Evolutionary conservation across 768 basidiomycete species (phyloP).

Genomic region (Kwoniella sp.): DNA sequence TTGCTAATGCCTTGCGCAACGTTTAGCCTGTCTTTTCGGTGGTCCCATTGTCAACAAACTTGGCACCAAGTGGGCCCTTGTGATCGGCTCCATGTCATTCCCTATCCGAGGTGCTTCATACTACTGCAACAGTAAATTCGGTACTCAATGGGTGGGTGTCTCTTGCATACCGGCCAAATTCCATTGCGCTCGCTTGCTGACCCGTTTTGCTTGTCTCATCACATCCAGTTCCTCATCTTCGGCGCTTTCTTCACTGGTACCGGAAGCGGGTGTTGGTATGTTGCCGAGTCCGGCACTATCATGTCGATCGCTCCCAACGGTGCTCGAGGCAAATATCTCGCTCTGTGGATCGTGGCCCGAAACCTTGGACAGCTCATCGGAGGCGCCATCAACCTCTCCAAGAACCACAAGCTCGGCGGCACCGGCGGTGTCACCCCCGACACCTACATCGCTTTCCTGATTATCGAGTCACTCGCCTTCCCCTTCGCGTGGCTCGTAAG

Average conservation of each 20-base stretch:
- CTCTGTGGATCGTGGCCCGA: slow-evolving; percentile 32
- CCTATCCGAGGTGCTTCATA: slow-evolving; percentile 23
- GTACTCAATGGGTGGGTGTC: slow-evolving; percentile 16
- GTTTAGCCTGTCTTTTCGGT: slow-evolving; percentile 30
- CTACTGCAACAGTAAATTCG: slow-evolving; percentile 24
- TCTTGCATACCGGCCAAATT: neutral
- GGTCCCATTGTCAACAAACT: slow-evolving; percentile 45
- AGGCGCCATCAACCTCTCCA: slow-evolving; percentile 31
- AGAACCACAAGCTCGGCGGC: slow-evolving; percentile 16
- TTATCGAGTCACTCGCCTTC: slow-evolving; percentile 23
- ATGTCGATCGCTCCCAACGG: slow-evolving; percentile 31
- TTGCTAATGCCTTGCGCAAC: too few relatives aligned
- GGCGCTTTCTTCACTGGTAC: slow-evolving; percentile 29
- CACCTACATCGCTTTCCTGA: slow-evolving; percentile 26
- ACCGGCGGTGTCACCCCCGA: slow-evolving; percentile 20
- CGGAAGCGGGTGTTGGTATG: slow-evolving; percentile 22
- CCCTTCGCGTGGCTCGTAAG: slow-evolving; percentile 25
- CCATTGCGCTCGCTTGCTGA: slow-evolving; percentile 7
- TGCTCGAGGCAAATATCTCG: slow-evolving; percentile 33
- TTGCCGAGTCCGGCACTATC: slow-evolving; percentile 35
- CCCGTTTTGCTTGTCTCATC: neutral
- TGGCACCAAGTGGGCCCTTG: slow-evolving; percentile 40
- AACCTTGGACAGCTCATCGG: slow-evolving; percentile 30
- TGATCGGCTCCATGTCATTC: slow-evolving; percentile 30
- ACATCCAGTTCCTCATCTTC: slow-evolving; percentile 16